Percentiles rank a stretch among this genome's conserved stretches.
phyloP scores from a whole-genome alignment of 2,329 filamentous ascomycete genomes.

The Alternaria metachromatica region DNA sequence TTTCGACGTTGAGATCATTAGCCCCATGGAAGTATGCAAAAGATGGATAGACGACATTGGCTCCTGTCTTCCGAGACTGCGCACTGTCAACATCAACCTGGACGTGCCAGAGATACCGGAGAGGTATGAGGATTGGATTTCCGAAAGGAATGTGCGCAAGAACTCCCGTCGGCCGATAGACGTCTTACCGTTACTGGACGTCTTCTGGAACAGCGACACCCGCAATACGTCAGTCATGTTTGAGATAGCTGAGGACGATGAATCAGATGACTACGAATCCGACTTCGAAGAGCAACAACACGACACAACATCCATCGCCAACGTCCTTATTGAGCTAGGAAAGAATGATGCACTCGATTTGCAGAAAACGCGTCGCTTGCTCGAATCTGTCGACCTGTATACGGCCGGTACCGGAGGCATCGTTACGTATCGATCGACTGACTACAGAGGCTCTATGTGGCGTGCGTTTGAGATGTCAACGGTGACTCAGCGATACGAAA shows the following conservation, averaged over 20 bases:
- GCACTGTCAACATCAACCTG: not conserved
- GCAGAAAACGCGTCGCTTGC: not conserved
- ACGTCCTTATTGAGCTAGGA: not conserved
- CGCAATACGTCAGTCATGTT: not conserved
- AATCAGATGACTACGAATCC: not conserved
- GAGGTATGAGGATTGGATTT: too few species aligned
- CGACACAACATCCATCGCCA: not conserved
- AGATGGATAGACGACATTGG: not conserved
- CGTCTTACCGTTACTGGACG: not conserved
- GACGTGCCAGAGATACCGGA: not conserved
- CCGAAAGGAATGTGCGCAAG: not conserved
- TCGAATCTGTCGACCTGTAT: accelerated
- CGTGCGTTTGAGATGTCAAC: too few species aligned
- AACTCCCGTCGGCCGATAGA: not conserved
- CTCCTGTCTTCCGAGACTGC: not conserved
- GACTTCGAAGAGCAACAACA: accelerated
- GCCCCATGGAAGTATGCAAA: not conserved
- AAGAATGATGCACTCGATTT: not conserved
- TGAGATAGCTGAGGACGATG: not conserved
- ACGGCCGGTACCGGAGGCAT: accelerated
- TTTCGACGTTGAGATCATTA: not conserved
- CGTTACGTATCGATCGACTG: not conserved
- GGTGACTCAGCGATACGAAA: accelerated
- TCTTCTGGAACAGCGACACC: not conserved
- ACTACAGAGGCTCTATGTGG: too few species aligned